Conservation (phyloP, 202 grass and related monocot species). For the Panicum hallii region DNA sequence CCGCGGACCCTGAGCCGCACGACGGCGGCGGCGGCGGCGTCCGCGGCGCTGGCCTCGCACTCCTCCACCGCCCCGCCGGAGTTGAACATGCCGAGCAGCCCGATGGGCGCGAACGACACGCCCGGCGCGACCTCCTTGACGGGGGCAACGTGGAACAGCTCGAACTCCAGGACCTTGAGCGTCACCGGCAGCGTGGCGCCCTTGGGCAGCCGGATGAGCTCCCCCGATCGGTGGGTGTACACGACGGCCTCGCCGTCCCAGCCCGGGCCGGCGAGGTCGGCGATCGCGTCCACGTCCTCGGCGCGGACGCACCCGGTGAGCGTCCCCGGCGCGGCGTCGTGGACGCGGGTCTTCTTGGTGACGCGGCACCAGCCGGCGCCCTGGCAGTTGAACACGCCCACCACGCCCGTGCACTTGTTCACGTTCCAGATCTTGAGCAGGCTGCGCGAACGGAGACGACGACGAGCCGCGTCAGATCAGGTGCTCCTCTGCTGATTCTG, state of each 20-base stretch:
- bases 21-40: conserved; percentile 1
- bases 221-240: conserved; percentile 47
- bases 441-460: conserved; percentile 28
- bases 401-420: conserved; percentile 75
- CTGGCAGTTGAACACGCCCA: conserved; percentile 93
- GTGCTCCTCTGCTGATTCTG: too few species aligned
- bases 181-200: conserved; percentile 72
- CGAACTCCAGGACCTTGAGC: conserved; percentile 74
- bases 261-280: conserved; percentile 37
- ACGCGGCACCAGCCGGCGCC: conserved; percentile 81
- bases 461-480: too few species aligned
- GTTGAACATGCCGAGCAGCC: conserved; percentile 90
- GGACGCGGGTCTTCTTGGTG: conserved; percentile 72
- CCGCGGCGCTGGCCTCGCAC: conserved; percentile 32
- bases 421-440: conserved; percentile 96
- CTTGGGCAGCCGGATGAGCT: conserved; percentile 64
- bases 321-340: conserved; percentile 69
- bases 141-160: conserved; percentile 78
- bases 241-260: conserved; percentile 65
- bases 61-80: conserved; percentile 74
- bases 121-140: conserved; percentile 40
- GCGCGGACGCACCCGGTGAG: conserved; percentile 56
- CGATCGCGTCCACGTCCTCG: conserved; percentile 67
- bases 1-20: conserved; percentile 64
- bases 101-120: conserved; percentile 62